Evolutionary conservation across 2,329 filamentous ascomycete species (phyloP), one percentile per base, ranked within the genome.

Genomic region (Plectosphaerella sp.): DNA sequence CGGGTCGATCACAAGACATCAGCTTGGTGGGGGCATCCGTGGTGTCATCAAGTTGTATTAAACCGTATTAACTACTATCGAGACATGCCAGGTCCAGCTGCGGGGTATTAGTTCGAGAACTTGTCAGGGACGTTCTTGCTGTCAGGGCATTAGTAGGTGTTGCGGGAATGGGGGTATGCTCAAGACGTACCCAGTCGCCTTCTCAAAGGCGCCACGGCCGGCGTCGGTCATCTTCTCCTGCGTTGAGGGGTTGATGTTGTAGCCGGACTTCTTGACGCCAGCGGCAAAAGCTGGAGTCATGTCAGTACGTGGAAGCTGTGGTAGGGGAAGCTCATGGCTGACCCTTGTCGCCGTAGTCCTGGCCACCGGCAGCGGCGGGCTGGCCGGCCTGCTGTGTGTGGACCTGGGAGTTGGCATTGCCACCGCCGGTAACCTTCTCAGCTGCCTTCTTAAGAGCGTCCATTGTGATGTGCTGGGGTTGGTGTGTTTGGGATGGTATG

Each of bases 301-400:
- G 12, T 9, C 1, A 28, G 33, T 12, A 41, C 15, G 28, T 22
- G 18, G 20, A 14, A 14, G n/a, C 11, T 47, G 6, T 18, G 10
- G 2, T 4, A 24, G 16, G 11, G 7, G 1, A 11, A 18, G 14
- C n/a, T 20, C 10, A 20, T 18, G 14, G 48, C 59, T 20, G 54
- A 72, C 70, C 68, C 65, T 71, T 72, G 59, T 72, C 70, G 2
- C 64, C 58, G 53, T 70, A 71, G 57, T 74, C 71, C 28, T 67
- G 56, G 28, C 15, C 39, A 18, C 36, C 49, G 45, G 41, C 45
- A 15, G 28, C 46, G 47, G 36, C 18, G 12, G 41, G 9, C 45
- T 53, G 46, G 7, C 50, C 15, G 4, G 22, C 3, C 43, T 52
- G 49, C 10, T 48, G 53, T 4, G 48, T 51, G 25, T 50, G 37